phyloP scores from a whole-genome alignment of 2,329 filamentous ascomycete species.

The Phialophora verrucosa region DNA sequence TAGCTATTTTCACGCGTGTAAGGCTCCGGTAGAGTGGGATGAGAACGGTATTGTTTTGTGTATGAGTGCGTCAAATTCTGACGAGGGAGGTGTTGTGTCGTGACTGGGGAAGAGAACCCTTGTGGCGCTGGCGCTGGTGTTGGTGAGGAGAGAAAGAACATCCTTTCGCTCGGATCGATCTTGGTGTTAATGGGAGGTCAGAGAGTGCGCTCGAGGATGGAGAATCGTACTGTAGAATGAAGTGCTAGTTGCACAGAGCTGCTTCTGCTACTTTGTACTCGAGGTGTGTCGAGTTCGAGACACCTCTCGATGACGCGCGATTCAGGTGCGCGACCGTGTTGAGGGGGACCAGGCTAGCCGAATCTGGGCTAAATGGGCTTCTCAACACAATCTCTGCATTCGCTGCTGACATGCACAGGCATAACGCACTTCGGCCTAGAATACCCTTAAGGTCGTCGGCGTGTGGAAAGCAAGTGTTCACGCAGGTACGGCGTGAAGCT shows the following conservation, averaged over 20 bases:
- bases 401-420: not conserved
- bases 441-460: not conserved
- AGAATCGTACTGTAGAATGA: not conserved
- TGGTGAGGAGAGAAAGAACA: constrained; percentile 19
- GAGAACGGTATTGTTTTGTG: not conserved
- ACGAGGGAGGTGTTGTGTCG: not conserved
- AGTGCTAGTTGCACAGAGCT: not conserved
- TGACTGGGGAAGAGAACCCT: not conserved
- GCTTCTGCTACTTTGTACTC: not conserved
- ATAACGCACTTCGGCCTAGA: not conserved
- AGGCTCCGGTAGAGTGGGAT: not conserved
- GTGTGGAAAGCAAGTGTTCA: not conserved
- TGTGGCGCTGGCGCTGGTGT: not conserved
- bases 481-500: not conserved
- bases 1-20: constrained; percentile 9
- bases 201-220: not conserved
- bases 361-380: not conserved
- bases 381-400: not conserved
- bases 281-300: not conserved
- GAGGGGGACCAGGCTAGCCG: not conserved
- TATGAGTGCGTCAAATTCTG: not conserved
- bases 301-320: constrained; percentile 4
- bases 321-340: constrained; percentile 15
- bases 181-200: not conserved
- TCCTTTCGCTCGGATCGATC: not conserved